Evolutionary conservation across 768 basidiomycete genomes (phyloP).

Genomic region (Gautieria morchelliformis): DNA sequence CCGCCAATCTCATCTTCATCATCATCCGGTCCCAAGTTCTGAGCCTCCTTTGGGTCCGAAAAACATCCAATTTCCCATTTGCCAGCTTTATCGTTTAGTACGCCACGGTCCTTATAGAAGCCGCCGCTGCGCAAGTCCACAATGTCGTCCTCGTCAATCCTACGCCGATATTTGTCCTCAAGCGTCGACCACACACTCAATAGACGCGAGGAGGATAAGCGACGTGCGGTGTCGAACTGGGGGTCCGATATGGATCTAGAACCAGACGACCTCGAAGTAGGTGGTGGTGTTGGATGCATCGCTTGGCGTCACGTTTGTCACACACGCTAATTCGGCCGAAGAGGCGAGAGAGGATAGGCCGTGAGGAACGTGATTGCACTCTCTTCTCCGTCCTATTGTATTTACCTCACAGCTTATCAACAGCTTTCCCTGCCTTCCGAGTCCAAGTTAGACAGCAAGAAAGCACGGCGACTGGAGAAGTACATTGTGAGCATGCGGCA

Average conservation of each 20-base stretch:
- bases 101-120: conserved; percentile 63
- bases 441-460: conserved; percentile 72
- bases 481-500: conserved; percentile 55
- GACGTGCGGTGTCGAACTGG: too few species aligned
- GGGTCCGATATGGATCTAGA: not conserved
- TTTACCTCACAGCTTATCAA: not conserved
- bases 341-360: conserved; percentile 45
- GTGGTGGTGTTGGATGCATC: too few species aligned
- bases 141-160: conserved; percentile 72
- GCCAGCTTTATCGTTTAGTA: conserved; percentile 35
- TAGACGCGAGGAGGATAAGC: conserved; percentile 43
- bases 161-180: conserved; percentile 55
- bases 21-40: not conserved
- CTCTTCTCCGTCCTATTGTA: not conserved
- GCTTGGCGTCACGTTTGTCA: too few species aligned
- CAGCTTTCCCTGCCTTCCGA: conserved; percentile 31
- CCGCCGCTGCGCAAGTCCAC: conserved; percentile 54
- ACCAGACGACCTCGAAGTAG: too few species aligned
- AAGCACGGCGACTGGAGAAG: conserved; percentile 77
- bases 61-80: conserved; percentile 46
- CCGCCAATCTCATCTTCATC: conserved; percentile 18
- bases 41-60: conserved; percentile 22
- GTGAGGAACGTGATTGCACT: conserved; percentile 39
- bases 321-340: conserved; percentile 21
- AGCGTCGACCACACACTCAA: conserved; percentile 58